Percentiles rank a stretch among this genome's conserved stretches.
Conservation (phyloP, 2,329 filamentous ascomycete species). For the Alternaria sp. region DNA sequence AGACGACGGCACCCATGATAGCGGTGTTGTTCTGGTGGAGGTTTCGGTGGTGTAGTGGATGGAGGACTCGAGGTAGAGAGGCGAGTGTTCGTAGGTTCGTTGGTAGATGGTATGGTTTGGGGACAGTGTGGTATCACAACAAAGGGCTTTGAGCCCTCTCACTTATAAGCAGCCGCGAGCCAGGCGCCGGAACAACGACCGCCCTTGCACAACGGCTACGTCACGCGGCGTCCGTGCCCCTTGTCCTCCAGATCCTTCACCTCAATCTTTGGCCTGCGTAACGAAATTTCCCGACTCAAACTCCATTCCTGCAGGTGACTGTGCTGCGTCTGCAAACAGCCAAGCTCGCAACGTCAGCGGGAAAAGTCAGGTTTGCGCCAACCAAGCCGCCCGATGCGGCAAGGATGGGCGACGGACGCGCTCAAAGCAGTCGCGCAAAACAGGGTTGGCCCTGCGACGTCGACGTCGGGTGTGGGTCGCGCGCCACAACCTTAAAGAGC, state of each 20-base stretch:
- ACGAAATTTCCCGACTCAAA: conserved; percentile 1
- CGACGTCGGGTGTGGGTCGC: conserved; percentile 2
- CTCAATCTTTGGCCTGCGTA: not conserved
- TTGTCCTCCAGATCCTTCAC: not conserved
- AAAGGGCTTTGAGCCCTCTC: conserved; percentile 62
- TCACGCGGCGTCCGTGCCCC: conserved; percentile 17
- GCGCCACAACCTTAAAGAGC: conserved; percentile 25
- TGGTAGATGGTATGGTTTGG: not conserved
- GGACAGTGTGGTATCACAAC: conserved; percentile 35
- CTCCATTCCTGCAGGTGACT: conserved; percentile 8
- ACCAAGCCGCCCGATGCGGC: conserved; percentile 1
- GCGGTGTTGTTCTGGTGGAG: conserved; percentile 25
- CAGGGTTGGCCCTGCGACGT: conserved; percentile 8
- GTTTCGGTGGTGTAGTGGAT: not conserved
- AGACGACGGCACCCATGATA: conserved; percentile 82
- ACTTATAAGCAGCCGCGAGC: conserved; percentile 5
- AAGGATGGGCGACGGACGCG: conserved; percentile 18
- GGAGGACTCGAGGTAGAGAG: not conserved
- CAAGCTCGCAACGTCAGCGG: conserved; percentile 7
- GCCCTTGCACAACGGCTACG: conserved; percentile 9
- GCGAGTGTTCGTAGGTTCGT: not conserved
- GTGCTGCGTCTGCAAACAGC: conserved; percentile 1
- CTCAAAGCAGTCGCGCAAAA: conserved; percentile 17
- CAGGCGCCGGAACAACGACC: not conserved
- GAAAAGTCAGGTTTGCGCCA: conserved; percentile 12